Evolutionary conservation across 768 basidiomycete species (phyloP), one percentile per base, ranked within the genome.

Genomic region (Mycena venus): DNA sequence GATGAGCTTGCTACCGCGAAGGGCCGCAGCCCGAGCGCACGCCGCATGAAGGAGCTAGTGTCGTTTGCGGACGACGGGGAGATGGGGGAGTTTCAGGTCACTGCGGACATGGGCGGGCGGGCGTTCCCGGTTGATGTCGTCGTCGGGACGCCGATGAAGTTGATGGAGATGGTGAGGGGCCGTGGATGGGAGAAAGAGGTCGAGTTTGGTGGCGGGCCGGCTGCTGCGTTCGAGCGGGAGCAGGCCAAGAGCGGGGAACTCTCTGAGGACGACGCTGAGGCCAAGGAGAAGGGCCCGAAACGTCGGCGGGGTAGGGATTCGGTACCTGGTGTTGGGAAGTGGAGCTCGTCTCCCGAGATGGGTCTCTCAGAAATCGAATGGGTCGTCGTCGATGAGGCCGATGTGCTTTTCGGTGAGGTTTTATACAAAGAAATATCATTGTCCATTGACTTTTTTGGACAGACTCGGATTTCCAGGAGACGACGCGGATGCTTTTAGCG

Each of bases 361-460:
- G 88, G 91, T 2, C 83, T 96, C 27, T 88, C 87, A 63, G 88
- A 91, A 60, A 85, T 97, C 1, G 95, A 98, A 78, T 98, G 96
- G 96, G 93, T 98, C 8, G 87, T 97, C 4, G 85, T 98, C 1
- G 97, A 98, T 73, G 96, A 98, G 80, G 96, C 97, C 0, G 97
- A 98, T 80, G 91, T 98, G 60, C 85, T 97, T 15, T 93, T 98
- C 65, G 95, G 96, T 95, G 75, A 61, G 89, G 82, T 53, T n/a
- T 21, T 7, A 53, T 31, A 8, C 1, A 25, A 6, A 1, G 11
- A n/a, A 7, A 58, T 12, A 36, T 49, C n/a, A 19, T 56, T 36
- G 47, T 15, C 36, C 42, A 61, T 31, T 12, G 42, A 29, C 10
- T 42, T 12, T 44, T 66, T 53, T 71, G 19, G 32, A 7, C 76